Conservation (phyloP, 305 asterid species). For the Ilex paraguariensis region DNA sequence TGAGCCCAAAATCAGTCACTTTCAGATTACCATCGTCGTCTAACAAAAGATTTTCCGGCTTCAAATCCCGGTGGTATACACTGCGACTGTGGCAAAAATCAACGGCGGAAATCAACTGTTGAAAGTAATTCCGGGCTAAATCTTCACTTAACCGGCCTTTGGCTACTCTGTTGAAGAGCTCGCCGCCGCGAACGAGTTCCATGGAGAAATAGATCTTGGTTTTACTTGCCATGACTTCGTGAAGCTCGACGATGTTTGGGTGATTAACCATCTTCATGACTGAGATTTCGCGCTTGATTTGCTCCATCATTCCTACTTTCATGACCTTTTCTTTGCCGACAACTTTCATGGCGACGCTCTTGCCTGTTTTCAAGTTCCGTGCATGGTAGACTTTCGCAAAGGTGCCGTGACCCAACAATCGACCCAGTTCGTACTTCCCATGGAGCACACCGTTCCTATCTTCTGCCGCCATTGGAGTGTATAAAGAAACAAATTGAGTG, state of each 20-base stretch:
- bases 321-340: constrained; percentile 60
- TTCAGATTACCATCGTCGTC: constrained; percentile 58
- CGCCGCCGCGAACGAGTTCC: constrained; percentile 73
- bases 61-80: constrained; percentile 65
- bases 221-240: constrained; percentile 75
- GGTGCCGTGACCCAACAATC: constrained; percentile 55
- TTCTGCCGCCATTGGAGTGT: constrained; percentile 29
- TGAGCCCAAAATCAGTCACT: constrained; percentile 61
- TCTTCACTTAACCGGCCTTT: constrained; percentile 56
- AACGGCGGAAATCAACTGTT: constrained; percentile 62
- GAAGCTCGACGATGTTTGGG: constrained; percentile 66
- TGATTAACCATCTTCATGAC: constrained; percentile 73
- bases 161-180: constrained; percentile 42
- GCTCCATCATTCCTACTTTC: constrained; percentile 63
- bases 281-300: constrained; percentile 67
- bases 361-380: constrained; percentile 33
- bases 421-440: constrained; percentile 68
- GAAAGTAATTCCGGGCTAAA: constrained; percentile 52
- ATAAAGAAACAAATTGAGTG: neutral
- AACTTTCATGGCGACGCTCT: constrained; percentile 59
- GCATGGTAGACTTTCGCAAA: constrained; percentile 66
- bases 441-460: constrained; percentile 55
- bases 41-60: constrained; percentile 60
- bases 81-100: constrained; percentile 79
- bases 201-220: constrained; percentile 60